phyloP scores from a whole-genome alignment of 768 basidiomycete genomes.

The Phaffia tasmanica region DNA sequence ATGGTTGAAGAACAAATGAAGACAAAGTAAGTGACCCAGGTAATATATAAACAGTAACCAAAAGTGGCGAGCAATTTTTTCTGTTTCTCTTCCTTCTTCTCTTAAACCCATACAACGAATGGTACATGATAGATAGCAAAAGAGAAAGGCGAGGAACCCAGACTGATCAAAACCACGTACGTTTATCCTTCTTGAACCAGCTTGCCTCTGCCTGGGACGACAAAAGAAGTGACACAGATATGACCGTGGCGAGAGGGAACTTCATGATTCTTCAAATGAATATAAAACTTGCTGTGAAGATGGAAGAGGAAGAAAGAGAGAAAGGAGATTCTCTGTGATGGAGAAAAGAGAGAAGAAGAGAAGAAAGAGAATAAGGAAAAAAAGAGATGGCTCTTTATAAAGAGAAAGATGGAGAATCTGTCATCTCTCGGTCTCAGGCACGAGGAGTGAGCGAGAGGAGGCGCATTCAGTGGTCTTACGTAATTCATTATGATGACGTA shows the following conservation, averaged over 20 bases:
- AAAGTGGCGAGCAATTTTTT: neutral
- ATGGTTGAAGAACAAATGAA: neutral
- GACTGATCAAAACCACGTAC: neutral
- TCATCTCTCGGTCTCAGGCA: too few relatives aligned
- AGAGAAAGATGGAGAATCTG: neutral
- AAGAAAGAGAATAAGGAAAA: neutral
- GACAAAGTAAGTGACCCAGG: neutral
- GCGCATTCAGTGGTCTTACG: neutral
- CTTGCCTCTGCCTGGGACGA: constrained; percentile 12
- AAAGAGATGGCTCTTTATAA: too few relatives aligned
- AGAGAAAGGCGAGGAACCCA: neutral
- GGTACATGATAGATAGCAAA: neutral
- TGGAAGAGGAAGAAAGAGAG: neutral
- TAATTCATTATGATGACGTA: too few relatives aligned
- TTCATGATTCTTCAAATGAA: constrained; percentile 6
- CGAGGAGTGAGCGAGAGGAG: constrained; percentile 1
- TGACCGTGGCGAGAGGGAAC: constrained; percentile 20
- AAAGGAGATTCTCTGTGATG: neutral
- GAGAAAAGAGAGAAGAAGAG: neutral
- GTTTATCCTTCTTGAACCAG: constrained; percentile 23
- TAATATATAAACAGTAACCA: neutral
- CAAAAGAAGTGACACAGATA: constrained; percentile 14
- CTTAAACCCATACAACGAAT: too few relatives aligned
- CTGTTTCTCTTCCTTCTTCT: too few relatives aligned
- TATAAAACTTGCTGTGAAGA: neutral